Evolutionary conservation across 2,329 filamentous ascomycete species (phyloP).

Genomic region (Alternaria alternata): DNA sequence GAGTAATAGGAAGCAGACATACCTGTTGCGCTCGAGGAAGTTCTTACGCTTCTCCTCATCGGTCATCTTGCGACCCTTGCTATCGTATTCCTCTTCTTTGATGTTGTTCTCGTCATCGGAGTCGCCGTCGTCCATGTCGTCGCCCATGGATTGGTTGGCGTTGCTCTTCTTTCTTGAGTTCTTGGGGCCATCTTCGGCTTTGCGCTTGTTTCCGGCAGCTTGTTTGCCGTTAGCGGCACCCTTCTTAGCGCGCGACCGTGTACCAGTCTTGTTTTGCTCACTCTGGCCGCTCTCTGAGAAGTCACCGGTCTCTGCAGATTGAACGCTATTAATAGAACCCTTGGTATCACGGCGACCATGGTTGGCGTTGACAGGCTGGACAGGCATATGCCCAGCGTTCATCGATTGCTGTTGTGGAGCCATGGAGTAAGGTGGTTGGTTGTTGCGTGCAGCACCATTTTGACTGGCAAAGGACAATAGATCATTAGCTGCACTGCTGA

Average conservation of each 20-base stretch:
- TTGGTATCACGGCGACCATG: constrained; percentile 60
- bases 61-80: constrained; percentile 85
- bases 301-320: constrained; percentile 65
- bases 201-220: constrained; percentile 65
- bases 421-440: constrained; percentile 60
- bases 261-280: constrained; percentile 67
- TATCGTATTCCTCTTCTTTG: constrained; percentile 49
- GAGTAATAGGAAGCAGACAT: constrained; percentile 50
- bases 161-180: constrained; percentile 73
- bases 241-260: constrained; percentile 48
- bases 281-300: constrained; percentile 77
- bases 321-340: constrained; percentile 66
- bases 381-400: constrained; percentile 57
- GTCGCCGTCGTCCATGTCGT: constrained; percentile 59
- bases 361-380: constrained; percentile 59
- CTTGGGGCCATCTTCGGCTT: constrained; percentile 78
- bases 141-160: constrained; percentile 56
- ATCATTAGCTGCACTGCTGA: constrained; percentile 92
- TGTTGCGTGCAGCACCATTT: constrained; percentile 65
- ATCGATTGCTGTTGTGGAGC: constrained; percentile 49
- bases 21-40: constrained; percentile 96
- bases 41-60: constrained; percentile 99
- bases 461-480: constrained; percentile 84
- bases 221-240: constrained; percentile 47
- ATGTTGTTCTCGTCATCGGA: constrained; percentile 49